Percentiles rank a stretch among this genome's conserved stretches.
Conservation (phyloP, 208 protist genomes). For the Leishmania lainsoni region DNA sequence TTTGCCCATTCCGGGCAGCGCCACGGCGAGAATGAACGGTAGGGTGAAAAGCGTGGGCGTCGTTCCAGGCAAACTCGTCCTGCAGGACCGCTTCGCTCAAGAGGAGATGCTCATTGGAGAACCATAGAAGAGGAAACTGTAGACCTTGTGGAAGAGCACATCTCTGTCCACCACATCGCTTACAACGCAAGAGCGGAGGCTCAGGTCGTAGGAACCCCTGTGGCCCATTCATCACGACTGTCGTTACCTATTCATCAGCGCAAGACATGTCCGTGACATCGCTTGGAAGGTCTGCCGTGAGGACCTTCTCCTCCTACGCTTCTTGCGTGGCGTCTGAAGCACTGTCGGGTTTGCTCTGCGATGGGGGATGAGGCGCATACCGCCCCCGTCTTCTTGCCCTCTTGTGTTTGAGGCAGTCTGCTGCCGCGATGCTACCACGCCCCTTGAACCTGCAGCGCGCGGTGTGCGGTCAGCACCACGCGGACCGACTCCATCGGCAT, state of each 20-base stretch:
- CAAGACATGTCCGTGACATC: conserved; percentile 38
- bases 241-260: conserved; percentile 41
- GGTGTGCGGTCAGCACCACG: conserved; percentile 28
- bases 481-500: conserved; percentile 24
- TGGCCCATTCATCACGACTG: conserved; percentile 15
- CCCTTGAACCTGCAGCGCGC: not conserved
- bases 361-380: not conserved
- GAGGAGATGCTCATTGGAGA: conserved; percentile 26
- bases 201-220: conserved; percentile 27
- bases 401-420: not conserved
- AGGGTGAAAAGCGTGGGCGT: conserved; percentile 38
- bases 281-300: conserved; percentile 21
- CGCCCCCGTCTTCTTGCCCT: not conserved
- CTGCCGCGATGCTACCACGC: not conserved
- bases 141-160: not conserved
- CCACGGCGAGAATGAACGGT: conserved; percentile 39
- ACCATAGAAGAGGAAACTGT: conserved; percentile 17
- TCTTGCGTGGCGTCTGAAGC: not conserved
- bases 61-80: conserved; percentile 27
- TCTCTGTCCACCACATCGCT: conserved; percentile 4
- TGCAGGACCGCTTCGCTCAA: conserved; percentile 27
- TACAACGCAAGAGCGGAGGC: conserved; percentile 36
- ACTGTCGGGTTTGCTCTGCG: not conserved
- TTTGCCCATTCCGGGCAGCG: conserved; percentile 37
- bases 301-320: conserved; percentile 25